Conservation (phyloP, 2,329 filamentous ascomycete species). For the Cladosporium velox region DNA sequence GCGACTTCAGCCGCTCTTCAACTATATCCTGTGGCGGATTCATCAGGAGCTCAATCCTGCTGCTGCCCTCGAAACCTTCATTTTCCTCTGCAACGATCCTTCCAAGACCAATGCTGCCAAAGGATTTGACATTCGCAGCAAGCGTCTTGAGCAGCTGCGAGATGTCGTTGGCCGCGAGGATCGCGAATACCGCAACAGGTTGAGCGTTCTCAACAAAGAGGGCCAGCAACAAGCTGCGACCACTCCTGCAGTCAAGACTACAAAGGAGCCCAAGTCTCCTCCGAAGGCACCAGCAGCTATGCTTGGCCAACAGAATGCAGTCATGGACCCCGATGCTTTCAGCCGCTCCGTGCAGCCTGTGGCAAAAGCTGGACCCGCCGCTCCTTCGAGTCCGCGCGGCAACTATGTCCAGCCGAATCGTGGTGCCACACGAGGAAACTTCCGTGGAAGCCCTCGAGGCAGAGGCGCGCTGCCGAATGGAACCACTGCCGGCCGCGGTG, state of each 20-base stretch:
- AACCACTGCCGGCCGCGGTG: constrained; percentile 28
- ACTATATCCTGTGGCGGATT: constrained; percentile 55
- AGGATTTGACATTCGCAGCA: constrained; percentile 53
- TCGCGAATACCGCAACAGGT: constrained; percentile 46
- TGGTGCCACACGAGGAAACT: constrained; percentile 27
- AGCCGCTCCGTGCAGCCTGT: constrained; percentile 20
- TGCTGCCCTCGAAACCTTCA: constrained; percentile 52
- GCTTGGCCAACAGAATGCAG: constrained; percentile 32
- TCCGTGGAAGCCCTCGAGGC: constrained; percentile 25
- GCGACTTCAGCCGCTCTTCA: constrained; percentile 51
- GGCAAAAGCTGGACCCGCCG: constrained; percentile 25
- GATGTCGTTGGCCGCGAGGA: constrained; percentile 53
- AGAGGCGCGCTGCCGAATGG: constrained; percentile 11
- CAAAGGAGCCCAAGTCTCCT: constrained; percentile 26
- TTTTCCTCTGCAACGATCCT: constrained; percentile 54
- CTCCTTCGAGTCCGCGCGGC: constrained; percentile 19
- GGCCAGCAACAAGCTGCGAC: constrained; percentile 18
- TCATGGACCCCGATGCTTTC: constrained; percentile 53
- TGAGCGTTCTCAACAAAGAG: constrained; percentile 34
- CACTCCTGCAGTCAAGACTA: not conserved
- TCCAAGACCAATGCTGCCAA: constrained; percentile 49
- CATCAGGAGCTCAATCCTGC: constrained; percentile 52
- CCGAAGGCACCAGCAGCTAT: constrained; percentile 37
- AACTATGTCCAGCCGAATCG: constrained; percentile 25
- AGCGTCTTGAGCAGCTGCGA: constrained; percentile 53